These are phyloP conservation scores for Niebla homalea DNA, from an alignment of 495 filamentous ascomycete genomes.

Conservation along the genomic window DNA sequence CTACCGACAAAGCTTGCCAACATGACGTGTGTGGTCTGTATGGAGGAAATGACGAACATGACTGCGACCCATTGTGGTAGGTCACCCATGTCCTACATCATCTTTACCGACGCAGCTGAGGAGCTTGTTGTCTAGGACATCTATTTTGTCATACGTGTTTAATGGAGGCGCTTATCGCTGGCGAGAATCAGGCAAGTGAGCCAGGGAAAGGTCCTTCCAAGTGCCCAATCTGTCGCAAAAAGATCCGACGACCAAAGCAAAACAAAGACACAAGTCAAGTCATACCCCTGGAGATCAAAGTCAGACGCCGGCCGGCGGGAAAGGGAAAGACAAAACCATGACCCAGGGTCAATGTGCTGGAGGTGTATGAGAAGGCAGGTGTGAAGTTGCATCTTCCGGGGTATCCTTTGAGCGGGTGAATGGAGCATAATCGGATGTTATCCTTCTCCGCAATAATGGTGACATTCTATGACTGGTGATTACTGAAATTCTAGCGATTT, in stretches of 20 bases:
- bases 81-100: constrained; percentile 16
- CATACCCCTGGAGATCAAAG: constrained; percentile 47
- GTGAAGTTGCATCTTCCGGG: not conserved
- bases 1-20: constrained; percentile 39
- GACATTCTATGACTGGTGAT: no score
- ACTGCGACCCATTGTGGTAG: constrained; percentile 76
- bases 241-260: constrained; percentile 13
- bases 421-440: no score
- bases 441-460: no score
- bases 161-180: constrained; percentile 55
- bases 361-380: no score
- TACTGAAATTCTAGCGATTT: no score
- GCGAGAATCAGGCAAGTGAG: constrained; percentile 29
- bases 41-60: constrained; percentile 60
- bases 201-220: constrained; percentile 20
- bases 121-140: constrained; percentile 44
- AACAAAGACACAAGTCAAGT: constrained; percentile 32
- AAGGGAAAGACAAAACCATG: constrained; percentile 13
- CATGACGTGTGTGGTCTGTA: constrained; percentile 71
- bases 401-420: not conserved
- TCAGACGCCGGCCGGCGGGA: constrained; percentile 29
- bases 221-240: constrained; percentile 39
- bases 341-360: not conserved
- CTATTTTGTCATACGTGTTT: constrained; percentile 78
- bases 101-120: not conserved